Evolutionary conservation across 345 rosid species (phyloP).

Genomic region (Anacardium occidentale): DNA sequence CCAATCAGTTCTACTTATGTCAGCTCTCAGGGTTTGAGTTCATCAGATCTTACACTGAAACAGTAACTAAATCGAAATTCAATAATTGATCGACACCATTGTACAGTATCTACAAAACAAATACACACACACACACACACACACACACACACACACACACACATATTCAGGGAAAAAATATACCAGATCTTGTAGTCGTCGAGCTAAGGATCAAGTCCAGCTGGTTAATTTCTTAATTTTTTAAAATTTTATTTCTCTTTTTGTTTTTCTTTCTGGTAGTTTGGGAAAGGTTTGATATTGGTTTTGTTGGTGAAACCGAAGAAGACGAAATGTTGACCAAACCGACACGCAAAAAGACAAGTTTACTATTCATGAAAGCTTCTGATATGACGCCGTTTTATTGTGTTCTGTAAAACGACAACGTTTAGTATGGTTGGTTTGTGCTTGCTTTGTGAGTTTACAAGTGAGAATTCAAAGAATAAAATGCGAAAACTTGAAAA

Average conservation of each 20-base stretch:
- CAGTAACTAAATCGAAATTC: conserved; percentile 15
- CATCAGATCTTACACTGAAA: conserved; percentile 29
- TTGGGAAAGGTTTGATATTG: conserved; percentile 29
- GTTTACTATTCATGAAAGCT: conserved; percentile 8
- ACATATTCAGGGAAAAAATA: neutral
- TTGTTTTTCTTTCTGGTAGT: conserved; percentile 15
- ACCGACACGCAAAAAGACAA: conserved; percentile 26
- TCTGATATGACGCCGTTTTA: conserved; percentile 22
- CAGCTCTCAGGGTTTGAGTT: conserved; percentile 6
- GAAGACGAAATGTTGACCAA: conserved; percentile 28
- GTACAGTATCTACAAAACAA: neutral
- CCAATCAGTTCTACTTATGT: conserved; percentile 22
- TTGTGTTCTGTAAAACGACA: neutral
- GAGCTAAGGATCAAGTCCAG: conserved; percentile 16
- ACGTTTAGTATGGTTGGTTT: neutral
- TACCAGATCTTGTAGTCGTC: conserved; percentile 7
- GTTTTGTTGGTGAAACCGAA: conserved; percentile 37
- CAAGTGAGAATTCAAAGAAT: neutral
- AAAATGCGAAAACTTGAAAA: neutral
- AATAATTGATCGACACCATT: neutral
- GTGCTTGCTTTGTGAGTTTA: neutral
- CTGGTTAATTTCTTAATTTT: neutral
- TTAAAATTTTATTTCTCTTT: neutral
- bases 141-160: too few relatives aligned
- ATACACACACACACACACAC: too few relatives aligned